phyloP scores from a whole-genome alignment of 257 asterid genomes.

The Ophiorrhiza pumila region DNA sequence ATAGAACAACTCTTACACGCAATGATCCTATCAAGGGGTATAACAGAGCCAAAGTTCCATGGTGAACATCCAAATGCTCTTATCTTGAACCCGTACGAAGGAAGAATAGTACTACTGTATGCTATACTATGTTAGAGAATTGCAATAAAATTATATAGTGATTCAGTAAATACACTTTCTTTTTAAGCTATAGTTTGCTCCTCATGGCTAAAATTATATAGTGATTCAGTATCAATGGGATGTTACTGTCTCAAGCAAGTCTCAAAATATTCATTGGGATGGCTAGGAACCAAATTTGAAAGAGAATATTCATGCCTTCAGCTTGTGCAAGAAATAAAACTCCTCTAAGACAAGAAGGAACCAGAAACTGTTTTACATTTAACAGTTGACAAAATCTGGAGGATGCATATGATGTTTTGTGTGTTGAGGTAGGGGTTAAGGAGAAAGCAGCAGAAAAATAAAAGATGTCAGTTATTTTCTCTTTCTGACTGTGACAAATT shows the following conservation, averaged over 20 bases:
- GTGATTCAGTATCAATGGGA: too few species aligned
- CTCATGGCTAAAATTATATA: too few species aligned
- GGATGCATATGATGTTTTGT: too few species aligned
- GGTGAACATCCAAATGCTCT: neutral
- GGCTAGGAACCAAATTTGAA: neutral
- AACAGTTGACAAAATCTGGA: too few species aligned
- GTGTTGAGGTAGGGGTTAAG: too few species aligned
- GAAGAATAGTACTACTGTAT: neutral
- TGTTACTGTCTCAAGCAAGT: neutral
- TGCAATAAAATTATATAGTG: too few species aligned
- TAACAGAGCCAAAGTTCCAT: constrained; percentile 25
- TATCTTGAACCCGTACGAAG: neutral
- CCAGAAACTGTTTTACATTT: neutral
- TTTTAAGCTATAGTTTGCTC: too few species aligned
- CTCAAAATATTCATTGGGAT: neutral
- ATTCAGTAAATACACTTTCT: too few species aligned
- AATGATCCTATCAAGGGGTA: constrained; percentile 19
- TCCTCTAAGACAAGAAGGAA: neutral
- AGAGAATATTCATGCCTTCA: neutral
- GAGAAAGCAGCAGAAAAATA: neutral
- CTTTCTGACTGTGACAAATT: neutral
- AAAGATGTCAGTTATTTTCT: neutral
- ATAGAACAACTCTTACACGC: constrained; percentile 8
- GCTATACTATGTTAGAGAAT: too few species aligned
- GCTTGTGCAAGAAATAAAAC: neutral